Percentiles rank a stretch among this genome's conserved stretches.
These are phyloP conservation scores for Sindora glabra DNA, from an alignment of 306 rosid species.

Conservation along the genomic window DNA sequence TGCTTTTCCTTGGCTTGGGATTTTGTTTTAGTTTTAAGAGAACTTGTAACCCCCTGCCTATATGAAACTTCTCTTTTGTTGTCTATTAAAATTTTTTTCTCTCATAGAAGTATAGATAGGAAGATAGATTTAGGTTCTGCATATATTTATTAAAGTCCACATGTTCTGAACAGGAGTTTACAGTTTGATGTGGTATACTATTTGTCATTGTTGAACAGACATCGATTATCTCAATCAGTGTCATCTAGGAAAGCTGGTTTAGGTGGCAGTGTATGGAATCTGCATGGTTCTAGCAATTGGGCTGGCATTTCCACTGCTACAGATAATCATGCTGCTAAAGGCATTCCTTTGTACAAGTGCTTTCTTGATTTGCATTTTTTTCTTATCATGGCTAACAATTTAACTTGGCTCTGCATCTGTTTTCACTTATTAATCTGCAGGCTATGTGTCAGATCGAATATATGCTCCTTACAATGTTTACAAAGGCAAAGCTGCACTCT, in stretches of 20 bases:
- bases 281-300: conserved; percentile 13
- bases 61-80: no score
- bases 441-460: conserved; percentile 32
- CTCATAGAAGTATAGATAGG: no score
- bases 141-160: neutral
- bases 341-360: conserved; percentile 19
- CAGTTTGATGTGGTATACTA: neutral
- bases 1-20: no score
- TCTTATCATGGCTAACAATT: neutral
- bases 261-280: conserved; percentile 9
- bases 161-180: neutral
- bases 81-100: neutral
- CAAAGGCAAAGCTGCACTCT: conserved; percentile 91
- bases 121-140: neutral
- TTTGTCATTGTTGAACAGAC: conserved; percentile 23
- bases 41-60: no score
- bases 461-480: conserved; percentile 62
- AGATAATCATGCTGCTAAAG: conserved; percentile 43
- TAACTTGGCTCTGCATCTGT: neutral
- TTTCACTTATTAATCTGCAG: conserved; percentile 29
- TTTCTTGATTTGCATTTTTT: neutral
- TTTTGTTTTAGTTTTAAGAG: no score
- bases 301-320: conserved; percentile 40
- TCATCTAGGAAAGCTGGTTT: conserved; percentile 22
- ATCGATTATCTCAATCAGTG: conserved; percentile 25